Evolutionary conservation across 192 early-diverging fungal genomes (phyloP).

Genomic region (Neocallimastix lanati): DNA sequence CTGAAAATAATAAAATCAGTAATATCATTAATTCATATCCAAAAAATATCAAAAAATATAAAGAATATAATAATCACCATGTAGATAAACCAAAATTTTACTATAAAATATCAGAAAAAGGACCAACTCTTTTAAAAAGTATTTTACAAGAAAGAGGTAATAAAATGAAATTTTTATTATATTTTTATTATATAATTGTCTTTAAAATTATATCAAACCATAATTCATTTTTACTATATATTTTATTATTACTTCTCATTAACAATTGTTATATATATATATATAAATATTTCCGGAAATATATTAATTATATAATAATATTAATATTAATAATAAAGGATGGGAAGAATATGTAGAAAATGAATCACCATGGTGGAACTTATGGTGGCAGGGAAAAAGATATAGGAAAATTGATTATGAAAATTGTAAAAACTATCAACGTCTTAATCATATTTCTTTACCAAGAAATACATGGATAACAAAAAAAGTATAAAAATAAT

Average conservation of each 20-base stretch:
- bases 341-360: neutral
- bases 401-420: neutral
- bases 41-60: neutral
- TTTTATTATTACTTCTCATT: too few relatives aligned
- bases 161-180: too few relatives aligned
- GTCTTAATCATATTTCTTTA: neutral
- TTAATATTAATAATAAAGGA: neutral
- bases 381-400: neutral
- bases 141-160: neutral
- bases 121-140: neutral
- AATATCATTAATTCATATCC: neutral
- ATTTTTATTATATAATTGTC: too few relatives aligned
- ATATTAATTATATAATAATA: too few relatives aligned
- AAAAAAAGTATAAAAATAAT: neutral
- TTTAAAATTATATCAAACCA: too few relatives aligned
- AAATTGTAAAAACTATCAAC: neutral
- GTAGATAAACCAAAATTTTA: neutral
- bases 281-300: too few relatives aligned
- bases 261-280: too few relatives aligned
- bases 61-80: neutral
- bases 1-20: neutral
- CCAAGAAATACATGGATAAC: neutral
- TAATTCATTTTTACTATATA: too few relatives aligned
- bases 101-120: neutral
- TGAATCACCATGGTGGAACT: neutral